A percentile compares a stretch with the other conserved stretches of the same genome.
Conservation (phyloP, 371 early-diverging fungal species). For the Saksenaea oblongispora region DNA sequence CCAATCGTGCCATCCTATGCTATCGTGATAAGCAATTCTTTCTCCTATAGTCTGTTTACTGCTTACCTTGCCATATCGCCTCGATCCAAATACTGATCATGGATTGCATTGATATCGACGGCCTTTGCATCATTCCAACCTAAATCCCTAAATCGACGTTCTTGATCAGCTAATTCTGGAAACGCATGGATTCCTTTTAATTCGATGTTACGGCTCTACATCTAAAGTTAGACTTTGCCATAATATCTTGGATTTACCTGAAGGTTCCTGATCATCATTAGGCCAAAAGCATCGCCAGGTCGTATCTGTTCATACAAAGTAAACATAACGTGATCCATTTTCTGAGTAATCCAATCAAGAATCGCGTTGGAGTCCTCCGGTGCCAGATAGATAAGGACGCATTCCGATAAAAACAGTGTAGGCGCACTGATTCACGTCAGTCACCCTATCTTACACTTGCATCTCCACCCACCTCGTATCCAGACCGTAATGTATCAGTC, state of each 20-base stretch:
- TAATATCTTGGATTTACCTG: slow-evolving; percentile 31
- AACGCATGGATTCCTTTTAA: slow-evolving; percentile 75
- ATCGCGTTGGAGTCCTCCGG: slow-evolving; percentile 67
- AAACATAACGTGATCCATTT: slow-evolving; percentile 57
- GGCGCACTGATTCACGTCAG: slow-evolving; percentile 55
- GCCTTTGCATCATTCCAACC: slow-evolving; percentile 72
- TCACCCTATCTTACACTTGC: not conserved
- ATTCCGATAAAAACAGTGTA: slow-evolving; percentile 91
- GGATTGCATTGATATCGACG: slow-evolving; percentile 73
- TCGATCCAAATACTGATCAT: slow-evolving; percentile 49
- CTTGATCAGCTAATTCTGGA: slow-evolving; percentile 73
- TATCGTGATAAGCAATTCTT: not conserved
- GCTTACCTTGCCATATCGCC: slow-evolving; percentile 59
- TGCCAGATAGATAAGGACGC: slow-evolving; percentile 87
- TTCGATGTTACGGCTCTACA: slow-evolving; percentile 64
- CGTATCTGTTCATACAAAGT: slow-evolving; percentile 88
- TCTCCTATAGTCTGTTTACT: not conserved
- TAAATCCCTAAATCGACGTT: slow-evolving; percentile 54
- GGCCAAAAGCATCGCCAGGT: slow-evolving; percentile 90
- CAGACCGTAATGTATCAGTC: slow-evolving; percentile 67
- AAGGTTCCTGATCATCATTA: slow-evolving; percentile 88
- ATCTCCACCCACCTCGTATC: slow-evolving; percentile 50
- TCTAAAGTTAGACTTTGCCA: not conserved
- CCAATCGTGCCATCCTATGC: slow-evolving; percentile 71
- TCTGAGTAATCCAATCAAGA: slow-evolving; percentile 67